Base-by-base conservation (phyloP, 306 rosid species). In the Casuarina glauca region DNA sequence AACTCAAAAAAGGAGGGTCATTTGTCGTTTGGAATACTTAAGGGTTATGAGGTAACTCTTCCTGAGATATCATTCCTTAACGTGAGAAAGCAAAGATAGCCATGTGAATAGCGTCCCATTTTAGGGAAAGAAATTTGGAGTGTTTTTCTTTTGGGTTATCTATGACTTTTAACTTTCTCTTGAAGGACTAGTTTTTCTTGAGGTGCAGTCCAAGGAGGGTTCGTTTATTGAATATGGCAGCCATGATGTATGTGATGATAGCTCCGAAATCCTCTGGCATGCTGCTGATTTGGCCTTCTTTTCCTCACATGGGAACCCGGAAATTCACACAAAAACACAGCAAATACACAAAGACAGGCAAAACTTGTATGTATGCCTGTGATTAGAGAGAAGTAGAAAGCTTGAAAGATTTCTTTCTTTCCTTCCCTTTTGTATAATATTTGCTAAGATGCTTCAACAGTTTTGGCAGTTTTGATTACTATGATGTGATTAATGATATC, bases 11-110 rank as follows among this genome's bases (percentile, higher is more conserved):
- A 74, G 90, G 70, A 71, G 97, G 94, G 45, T 77, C 93, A 5
- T 77, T 88, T 35, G 70, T 88, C 8, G 89, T 88, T 77, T 91
- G 99, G 99, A 88, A 86, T 73, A 73, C 84, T 4, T 52, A 87
- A 67, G 81, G 69, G 67, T 76, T 70, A 78, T 77, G 78, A 74
- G 71, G n/a, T 79, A 26, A 66, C 50, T 55, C 78, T 55, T 70
- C 76, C 7, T 41, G 11, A 76, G 80, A 26, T 42, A 70, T 70
- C 55, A n/a, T 81, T 45, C 52, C 26, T 35, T 15, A 42, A 42
- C 54, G 49, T 61, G 75, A 69, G 61, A 75, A 78, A 64, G 78
- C 75, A 46, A 61, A 53, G 50, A 67, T 32, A 75, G 51, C 67
- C 69, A 45, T 74, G 69, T 26, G 48, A 67, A 70, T 9, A 5